A percentile compares a stretch with the other conserved stretches of the same genome.
phyloP scores from a whole-genome alignment of 257 asterid species.

The Misopates orontium region DNA sequence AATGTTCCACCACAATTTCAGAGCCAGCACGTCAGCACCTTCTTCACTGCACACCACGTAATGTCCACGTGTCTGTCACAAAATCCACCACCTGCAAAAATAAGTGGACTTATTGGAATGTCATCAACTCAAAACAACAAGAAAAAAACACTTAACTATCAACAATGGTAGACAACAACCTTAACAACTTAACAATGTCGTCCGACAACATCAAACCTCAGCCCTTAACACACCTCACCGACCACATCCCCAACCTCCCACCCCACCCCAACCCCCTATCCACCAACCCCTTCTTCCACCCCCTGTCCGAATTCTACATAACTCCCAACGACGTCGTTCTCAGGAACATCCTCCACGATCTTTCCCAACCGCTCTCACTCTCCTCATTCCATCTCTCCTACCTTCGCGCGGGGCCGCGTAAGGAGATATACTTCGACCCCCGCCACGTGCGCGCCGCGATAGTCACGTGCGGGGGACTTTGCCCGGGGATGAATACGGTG shows the following conservation, averaged over 20 bases:
- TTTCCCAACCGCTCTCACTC: slow-evolving; percentile 31
- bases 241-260: slow-evolving; percentile 48
- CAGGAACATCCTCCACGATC: slow-evolving; percentile 57
- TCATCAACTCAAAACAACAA: neutral
- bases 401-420: slow-evolving; percentile 82
- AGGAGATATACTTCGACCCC: slow-evolving; percentile 47
- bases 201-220: too few relatives aligned
- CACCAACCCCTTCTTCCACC: slow-evolving; percentile 53
- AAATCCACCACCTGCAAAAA: slow-evolving; percentile 13
- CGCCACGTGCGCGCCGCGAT: slow-evolving; percentile 55
- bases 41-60: slow-evolving; percentile 18
- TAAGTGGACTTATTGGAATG: neutral
- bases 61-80: slow-evolving; percentile 13
- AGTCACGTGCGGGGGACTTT: slow-evolving; percentile 84
- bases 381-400: slow-evolving; percentile 43
- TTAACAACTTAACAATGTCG: too few relatives aligned
- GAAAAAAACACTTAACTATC: neutral
- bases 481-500: slow-evolving; percentile 89
- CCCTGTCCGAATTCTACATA: slow-evolving; percentile 68
- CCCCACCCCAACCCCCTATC: slow-evolving; percentile 58
- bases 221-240: slow-evolving; percentile 48
- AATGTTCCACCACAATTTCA: too few relatives aligned
- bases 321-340: slow-evolving; percentile 60
- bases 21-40: too few relatives aligned
- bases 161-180: too few relatives aligned